Evolutionary conservation across 1,284 basidiomycete genomes (phyloP).

Genomic region (Cystobasidiaceae sp.): DNA sequence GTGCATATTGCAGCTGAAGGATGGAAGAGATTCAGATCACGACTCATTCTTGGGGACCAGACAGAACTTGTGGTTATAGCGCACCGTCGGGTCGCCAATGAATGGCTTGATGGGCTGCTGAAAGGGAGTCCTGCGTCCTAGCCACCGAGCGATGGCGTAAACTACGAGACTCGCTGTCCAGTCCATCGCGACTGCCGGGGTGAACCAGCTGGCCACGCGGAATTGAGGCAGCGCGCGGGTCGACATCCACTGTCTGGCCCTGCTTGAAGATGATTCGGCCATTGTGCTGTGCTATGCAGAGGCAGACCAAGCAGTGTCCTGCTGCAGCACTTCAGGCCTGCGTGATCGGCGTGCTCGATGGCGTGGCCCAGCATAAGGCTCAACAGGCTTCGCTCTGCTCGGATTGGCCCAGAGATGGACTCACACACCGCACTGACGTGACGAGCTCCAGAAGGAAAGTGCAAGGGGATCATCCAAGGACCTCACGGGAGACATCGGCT

Average conservation of each 20-base stretch:
- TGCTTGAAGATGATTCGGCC: neutral
- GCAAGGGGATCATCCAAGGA: too few species aligned
- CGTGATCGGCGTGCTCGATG: too few species aligned
- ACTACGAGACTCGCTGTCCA: slow-evolving; percentile 34
- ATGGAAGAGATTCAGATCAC: too few species aligned
- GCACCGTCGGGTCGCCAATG: slow-evolving; percentile 26
- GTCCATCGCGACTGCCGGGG: slow-evolving; percentile 36
- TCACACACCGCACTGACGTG: too few species aligned
- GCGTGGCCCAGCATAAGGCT: too few species aligned
- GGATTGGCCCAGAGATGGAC: too few species aligned
- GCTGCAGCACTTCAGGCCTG: neutral
- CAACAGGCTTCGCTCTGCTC: too few species aligned
- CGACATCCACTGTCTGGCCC: neutral
- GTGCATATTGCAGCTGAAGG: slow-evolving; percentile 30
- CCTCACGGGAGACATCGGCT: too few species aligned
- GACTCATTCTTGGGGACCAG: too few species aligned
- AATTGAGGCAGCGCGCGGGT: neutral
- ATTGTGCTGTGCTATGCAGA: neutral
- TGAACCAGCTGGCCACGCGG: slow-evolving; percentile 26
- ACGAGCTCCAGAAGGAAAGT: too few species aligned
- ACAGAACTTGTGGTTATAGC: too few species aligned
- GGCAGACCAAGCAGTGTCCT: too few species aligned
- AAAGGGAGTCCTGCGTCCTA: slow-evolving; percentile 3
- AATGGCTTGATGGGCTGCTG: slow-evolving; percentile 30
- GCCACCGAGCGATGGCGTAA: neutral